Evolutionary conservation across 73 alveolate species (phyloP), one percentile per base, ranked within the genome.

Genomic region (Effrenium voratum): DNA sequence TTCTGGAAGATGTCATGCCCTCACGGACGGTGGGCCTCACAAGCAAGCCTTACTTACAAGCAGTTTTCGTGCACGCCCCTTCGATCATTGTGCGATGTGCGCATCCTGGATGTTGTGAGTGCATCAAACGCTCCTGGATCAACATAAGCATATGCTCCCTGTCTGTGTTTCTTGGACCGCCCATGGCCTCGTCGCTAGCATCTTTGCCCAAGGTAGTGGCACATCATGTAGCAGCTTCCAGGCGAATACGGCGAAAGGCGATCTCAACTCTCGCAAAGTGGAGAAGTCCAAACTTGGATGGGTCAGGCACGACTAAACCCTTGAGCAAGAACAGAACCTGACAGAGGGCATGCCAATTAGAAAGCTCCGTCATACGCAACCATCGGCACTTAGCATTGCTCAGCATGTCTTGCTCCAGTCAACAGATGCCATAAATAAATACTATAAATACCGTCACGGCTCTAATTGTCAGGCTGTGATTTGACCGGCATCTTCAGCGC

Each of bases 391-490:
- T n/a, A n/a, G n/a, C n/a, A n/a, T n/a, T n/a, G n/a, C n/a, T n/a
- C n/a, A n/a, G n/a, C n/a, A n/a, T n/a, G n/a, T n/a, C n/a, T n/a
- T n/a, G n/a, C n/a, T n/a, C n/a, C n/a, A n/a, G n/a, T n/a, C n/a
- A n/a, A n/a, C n/a, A n/a, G n/a, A n/a, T n/a, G n/a, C n/a, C n/a
- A n/a, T n/a, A n/a, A n/a, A n/a, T n/a, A n/a, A n/a, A n/a, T n/a
- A n/a, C n/a, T n/a, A n/a, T n/a, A n/a, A n/a, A n/a, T n/a, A n/a
- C n/a, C n/a, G n/a, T n/a, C n/a, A n/a, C n/a, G 70, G 70, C 47
- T 44, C 95, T 88, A 88, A 30, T 88, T 88, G 95, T 88, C 95
- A 30, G 84, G 95, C 72, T 88, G 95, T 30, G 95, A 41, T 72
- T 38, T 88, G 41, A 75, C 95, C 66, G 95, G 95, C 95, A 88